These are phyloP conservation scores for Hygrocybe coccinea DNA, from an alignment of 768 basidiomycete genomes.

Conservation along the genomic window DNA sequence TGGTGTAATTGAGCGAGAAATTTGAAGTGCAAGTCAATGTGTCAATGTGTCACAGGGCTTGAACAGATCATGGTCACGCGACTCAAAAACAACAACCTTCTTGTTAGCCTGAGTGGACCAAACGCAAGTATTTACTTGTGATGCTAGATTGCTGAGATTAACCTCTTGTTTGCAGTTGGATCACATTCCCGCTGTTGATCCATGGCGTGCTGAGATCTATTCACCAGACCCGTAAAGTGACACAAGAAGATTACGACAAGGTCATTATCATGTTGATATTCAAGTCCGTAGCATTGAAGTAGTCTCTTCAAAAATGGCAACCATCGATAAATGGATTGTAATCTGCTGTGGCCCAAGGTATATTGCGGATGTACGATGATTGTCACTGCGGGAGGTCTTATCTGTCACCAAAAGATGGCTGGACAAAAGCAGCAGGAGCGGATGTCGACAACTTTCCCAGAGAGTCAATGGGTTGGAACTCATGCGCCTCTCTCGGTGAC, in stretches of 20 bases:
- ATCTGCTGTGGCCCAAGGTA: constrained; percentile 24
- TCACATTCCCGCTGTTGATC: too few relatives aligned
- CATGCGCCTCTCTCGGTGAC: constrained; percentile 21
- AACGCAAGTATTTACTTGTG: too few relatives aligned
- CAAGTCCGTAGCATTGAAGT: background rate
- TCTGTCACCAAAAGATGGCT: constrained; percentile 30
- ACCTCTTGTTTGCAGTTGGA: constrained; percentile 4
- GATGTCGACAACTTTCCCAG: constrained; percentile 40
- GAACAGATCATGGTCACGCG: too few relatives aligned
- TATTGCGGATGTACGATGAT: constrained; percentile 31
- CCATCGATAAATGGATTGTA: constrained; percentile 27
- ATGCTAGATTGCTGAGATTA: too few relatives aligned
- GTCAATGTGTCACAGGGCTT: too few relatives aligned
- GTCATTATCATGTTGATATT: background rate
- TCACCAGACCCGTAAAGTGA: constrained; percentile 11
- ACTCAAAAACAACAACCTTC: too few relatives aligned
- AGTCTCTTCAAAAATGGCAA: constrained; percentile 25
- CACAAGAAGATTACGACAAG: constrained; percentile 16
- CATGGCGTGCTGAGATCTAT: constrained; percentile 15
- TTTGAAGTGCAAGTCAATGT: too few relatives aligned
- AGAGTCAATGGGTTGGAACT: constrained; percentile 30
- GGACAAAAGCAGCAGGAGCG: constrained; percentile 27
- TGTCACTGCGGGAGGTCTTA: constrained; percentile 35
- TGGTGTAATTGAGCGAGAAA: too few relatives aligned
- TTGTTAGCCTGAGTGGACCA: too few relatives aligned